Percentiles rank a stretch among this genome's conserved stretches.
Evolutionary conservation across 2,329 filamentous ascomycete species (phyloP).

Genomic region (Dendryphion nanum): DNA sequence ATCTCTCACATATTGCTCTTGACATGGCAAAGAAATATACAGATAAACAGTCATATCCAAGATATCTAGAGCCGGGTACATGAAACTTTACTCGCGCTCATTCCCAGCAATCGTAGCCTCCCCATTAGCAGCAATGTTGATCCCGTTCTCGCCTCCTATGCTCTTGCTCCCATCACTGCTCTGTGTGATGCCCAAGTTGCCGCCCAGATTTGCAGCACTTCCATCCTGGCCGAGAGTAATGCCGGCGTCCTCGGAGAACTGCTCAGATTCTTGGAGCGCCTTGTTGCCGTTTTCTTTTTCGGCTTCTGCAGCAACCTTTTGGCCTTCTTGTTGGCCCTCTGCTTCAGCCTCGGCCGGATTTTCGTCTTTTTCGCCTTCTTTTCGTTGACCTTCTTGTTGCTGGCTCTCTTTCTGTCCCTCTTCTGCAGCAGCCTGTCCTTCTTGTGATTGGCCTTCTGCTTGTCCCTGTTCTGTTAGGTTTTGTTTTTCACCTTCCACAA

Average conservation of each 20-base stretch:
- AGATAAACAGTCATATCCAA: no score
- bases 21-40: no score
- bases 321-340: slow-evolving; percentile 11
- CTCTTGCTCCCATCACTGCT: slow-evolving; percentile 31
- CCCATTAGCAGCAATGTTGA: slow-evolving; percentile 27
- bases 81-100: slow-evolving; percentile 8
- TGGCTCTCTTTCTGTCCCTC: background rate
- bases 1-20: no score
- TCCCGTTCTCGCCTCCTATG: slow-evolving; percentile 29
- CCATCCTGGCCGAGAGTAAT: slow-evolving; percentile 24
- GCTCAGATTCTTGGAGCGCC: slow-evolving; percentile 22
- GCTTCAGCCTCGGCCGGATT: slow-evolving; percentile 6
- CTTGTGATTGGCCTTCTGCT: background rate
- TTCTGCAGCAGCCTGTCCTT: background rate
- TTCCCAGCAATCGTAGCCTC: slow-evolving; percentile 23
- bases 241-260: slow-evolving; percentile 27
- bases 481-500: background rate
- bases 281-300: slow-evolving; percentile 23
- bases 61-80: no score
- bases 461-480: background rate
- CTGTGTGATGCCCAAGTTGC: slow-evolving; percentile 32
- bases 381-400: background rate
- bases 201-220: slow-evolving; percentile 27
- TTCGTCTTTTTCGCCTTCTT: slow-evolving; percentile 3
- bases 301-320: slow-evolving; percentile 13